A percentile compares a stretch with the other conserved stretches of the same genome.
Evolutionary conservation across 2,329 filamentous ascomycete genomes (phyloP).

Genomic region (Nemania diffusa): DNA sequence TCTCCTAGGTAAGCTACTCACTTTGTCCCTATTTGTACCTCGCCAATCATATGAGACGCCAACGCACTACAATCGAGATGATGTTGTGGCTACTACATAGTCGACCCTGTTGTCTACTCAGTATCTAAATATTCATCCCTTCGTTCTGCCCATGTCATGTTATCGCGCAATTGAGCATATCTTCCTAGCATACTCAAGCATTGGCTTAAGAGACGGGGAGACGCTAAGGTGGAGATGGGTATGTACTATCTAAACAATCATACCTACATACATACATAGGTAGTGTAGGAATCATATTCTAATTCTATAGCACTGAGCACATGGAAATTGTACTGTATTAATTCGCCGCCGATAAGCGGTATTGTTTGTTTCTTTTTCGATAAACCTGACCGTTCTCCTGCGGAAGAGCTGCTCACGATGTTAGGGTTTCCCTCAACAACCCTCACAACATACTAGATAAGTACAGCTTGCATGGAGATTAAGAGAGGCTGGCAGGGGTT

Average conservation of each 20-base stretch:
- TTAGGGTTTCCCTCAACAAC: background rate
- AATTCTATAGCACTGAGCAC: background rate
- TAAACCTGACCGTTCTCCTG: background rate
- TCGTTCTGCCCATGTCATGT: background rate
- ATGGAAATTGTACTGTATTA: background rate
- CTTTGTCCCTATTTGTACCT: background rate
- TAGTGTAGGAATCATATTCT: background rate
- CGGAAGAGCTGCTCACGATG: slow-evolving; percentile 1
- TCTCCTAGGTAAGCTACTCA: background rate
- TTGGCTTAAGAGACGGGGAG: background rate
- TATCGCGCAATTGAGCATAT: background rate
- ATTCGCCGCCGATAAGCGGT: background rate
- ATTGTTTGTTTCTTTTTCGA: slow-evolving; percentile 1
- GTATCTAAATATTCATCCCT: background rate
- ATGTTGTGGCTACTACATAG: background rate
- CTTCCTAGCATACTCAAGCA: background rate
- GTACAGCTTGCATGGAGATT: background rate
- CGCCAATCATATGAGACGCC: background rate
- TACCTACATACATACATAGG: background rate
- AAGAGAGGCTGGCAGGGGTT: slow-evolving; percentile 15
- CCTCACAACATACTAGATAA: background rate
- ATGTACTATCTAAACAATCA: background rate
- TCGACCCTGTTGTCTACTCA: background rate
- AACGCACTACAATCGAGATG: background rate
- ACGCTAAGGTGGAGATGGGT: slow-evolving; percentile 6